phyloP scores from a whole-genome alignment of 164 flowering plant species.

The Piper betle region DNA sequence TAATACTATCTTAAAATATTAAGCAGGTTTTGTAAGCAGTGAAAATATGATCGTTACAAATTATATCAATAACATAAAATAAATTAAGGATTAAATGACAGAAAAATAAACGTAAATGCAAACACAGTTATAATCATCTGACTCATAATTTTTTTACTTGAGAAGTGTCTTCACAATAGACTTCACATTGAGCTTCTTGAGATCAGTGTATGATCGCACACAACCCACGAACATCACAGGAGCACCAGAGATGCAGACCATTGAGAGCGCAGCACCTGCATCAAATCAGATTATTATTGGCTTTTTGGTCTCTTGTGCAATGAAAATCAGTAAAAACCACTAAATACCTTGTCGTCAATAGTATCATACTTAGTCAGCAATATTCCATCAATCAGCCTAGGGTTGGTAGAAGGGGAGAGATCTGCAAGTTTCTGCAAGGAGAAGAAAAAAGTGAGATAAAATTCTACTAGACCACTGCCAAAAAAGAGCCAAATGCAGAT shows the following conservation, averaged over 20 bases:
- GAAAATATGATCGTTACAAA: no score
- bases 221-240: slow-evolving; percentile 99
- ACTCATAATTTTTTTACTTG: slow-evolving; percentile 23
- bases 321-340: not conserved
- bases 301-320: not conserved
- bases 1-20: no score
- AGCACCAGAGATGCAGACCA: slow-evolving; percentile 97
- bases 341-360: slow-evolving; percentile 85
- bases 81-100: not conserved
- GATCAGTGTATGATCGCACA: slow-evolving; percentile 86
- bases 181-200: slow-evolving; percentile 86
- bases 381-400: slow-evolving; percentile 85
- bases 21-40: no score
- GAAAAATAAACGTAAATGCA: no score
- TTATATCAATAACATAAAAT: no score
- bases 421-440: slow-evolving; percentile 82
- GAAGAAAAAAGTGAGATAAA: not conserved
- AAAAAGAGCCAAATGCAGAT: not conserved
- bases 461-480: not conserved
- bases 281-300: not conserved
- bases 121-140: no score
- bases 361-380: slow-evolving; percentile 97
- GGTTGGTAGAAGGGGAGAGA: slow-evolving; percentile 52
- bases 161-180: slow-evolving; percentile 88
- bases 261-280: slow-evolving; percentile 91